Evolutionary conservation across 2,329 filamentous ascomycete genomes (phyloP), one percentile per base, ranked within the genome.

Genomic region (Diaporthe citriasiana): DNA sequence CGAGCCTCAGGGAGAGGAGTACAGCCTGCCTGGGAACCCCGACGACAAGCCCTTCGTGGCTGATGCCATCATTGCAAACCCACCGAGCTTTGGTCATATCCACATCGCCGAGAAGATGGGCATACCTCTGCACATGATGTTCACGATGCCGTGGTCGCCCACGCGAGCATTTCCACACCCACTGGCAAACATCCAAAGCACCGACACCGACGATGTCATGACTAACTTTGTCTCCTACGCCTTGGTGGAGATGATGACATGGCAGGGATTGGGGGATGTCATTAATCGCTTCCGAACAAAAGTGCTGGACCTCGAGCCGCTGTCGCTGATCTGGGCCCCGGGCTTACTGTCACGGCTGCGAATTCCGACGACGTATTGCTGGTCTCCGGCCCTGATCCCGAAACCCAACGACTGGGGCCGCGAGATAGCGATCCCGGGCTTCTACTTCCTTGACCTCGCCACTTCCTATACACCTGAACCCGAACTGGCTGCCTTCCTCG

Each of bases 81-180:
- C 93, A 2, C 93, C 93, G 0, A 93, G 92, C 78, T 95, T 94
- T 82, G 93, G 92, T 0, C 93, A 95, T 78, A 86, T 95, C 3
- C 93, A 95, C 78, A 89, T 92, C 74, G 93, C 93, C 0, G 92
- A 95, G 82, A 93, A 93, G 81, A 82, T 95, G 78, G 93, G 92
- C 0, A 91, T 95, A 65, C 93, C 93, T 0, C 80, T 95, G 12
- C 93, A 95, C 78, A 90, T 97, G 82, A 97, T 97, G 93, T 98
- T 97, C 83, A 98, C 95, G 1, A 97, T 98, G 94, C 95, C 95
- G 0, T 97, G 94, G 93, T 94, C 94, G 1, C 93, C 95, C 0
- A 97, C 95, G 0, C 91, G 94, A 80, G 90, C 93, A 0, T 97
- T 97, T 77, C 94, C 94, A 0, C 95, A 98, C 78, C 95, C 95